Conservation (phyloP, 2,329 filamentous ascomycete species). For the Balansia obtecta region DNA sequence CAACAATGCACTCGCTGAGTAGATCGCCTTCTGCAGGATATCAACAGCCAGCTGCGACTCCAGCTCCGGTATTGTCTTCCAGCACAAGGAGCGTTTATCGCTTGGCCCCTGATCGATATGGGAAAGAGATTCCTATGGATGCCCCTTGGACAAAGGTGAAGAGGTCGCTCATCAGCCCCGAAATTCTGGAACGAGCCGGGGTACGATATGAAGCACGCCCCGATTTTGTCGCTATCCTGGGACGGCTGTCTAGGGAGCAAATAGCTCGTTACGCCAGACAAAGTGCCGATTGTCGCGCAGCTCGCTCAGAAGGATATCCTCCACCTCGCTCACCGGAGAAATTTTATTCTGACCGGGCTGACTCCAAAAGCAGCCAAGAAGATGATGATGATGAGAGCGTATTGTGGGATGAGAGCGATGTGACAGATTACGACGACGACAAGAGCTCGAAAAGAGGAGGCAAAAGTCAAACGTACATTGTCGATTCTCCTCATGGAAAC, state of each 20-base stretch:
- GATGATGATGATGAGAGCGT: slow-evolving; percentile 19
- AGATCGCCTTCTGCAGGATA: slow-evolving; percentile 19
- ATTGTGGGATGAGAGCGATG: slow-evolving; percentile 19
- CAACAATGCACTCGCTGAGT: slow-evolving; percentile 16
- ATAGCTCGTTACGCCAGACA: slow-evolving; percentile 38
- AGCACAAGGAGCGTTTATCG: slow-evolving; percentile 21
- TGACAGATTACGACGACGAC: slow-evolving; percentile 22
- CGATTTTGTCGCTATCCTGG: slow-evolving; percentile 46
- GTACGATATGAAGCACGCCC: slow-evolving; percentile 47
- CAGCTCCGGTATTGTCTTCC: slow-evolving; percentile 8
- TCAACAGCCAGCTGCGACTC: background rate
- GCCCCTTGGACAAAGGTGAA: slow-evolving; percentile 47
- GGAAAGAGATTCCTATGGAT: slow-evolving; percentile 41
- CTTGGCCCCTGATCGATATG: slow-evolving; percentile 44
- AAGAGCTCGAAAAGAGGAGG: slow-evolving; percentile 17
- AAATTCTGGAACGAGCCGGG: slow-evolving; percentile 39
- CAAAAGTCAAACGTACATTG: slow-evolving; percentile 24
- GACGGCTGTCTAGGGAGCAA: slow-evolving; percentile 37
- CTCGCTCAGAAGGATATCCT: slow-evolving; percentile 16
- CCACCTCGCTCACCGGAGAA: slow-evolving; percentile 7
- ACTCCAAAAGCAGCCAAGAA: slow-evolving; percentile 23
- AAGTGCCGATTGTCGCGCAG: slow-evolving; percentile 33
- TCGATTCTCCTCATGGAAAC: slow-evolving; percentile 21
- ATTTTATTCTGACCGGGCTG: slow-evolving; percentile 11
- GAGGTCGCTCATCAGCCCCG: slow-evolving; percentile 39